Base-by-base conservation (phyloP, 495 filamentous ascomycete species). In the Chlorociboria aeruginascens region DNA sequence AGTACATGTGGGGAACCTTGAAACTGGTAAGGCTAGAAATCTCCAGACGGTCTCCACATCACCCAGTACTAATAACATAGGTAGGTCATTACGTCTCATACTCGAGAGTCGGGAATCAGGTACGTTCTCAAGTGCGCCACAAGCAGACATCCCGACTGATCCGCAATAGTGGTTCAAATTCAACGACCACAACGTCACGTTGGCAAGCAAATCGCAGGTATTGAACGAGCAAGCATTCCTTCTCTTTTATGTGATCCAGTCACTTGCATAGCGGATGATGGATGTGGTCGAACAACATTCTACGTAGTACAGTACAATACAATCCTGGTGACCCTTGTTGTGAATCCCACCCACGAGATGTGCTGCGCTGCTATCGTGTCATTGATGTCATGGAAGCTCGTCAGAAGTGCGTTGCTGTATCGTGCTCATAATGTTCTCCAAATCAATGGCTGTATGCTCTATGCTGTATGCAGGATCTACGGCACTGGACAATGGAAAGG, bases 171-270 rank as follows among this genome's bases (percentile, higher is more conserved):
- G 89, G 89, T 88, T 89, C 60, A 71, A 78, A 29, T 94, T 95
- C 69, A 88, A 96, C 54, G 89, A 96, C 62, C 86, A 86, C 59
- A 83, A 83, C 59, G 89, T 96, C 38, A 86, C 86, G 40, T 54
- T 85, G 42, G 87, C 83, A 16, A 72, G 70, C 13, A 85, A 88
- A 55, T 75, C 78, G 7, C 82, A 95, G 44, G 89, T 95, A 7
- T 72, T 96, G 20, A 74, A 71, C 25, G 83, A 83, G 35, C 73
- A 89, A 56, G 88, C 89, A 9, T 96, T 94, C 62, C 66, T 96
- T 35, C 65, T 96, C 34, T 90, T 95, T 62, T 96, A 96, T 55
- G 81, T 83, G 40, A 77, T 86, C 36, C 72, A 80, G 41, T 77
- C 73, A 16, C 60, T 86, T 37, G 62, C 71, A 50, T 76, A 65